Evolutionary conservation across 148 eudicot species (phyloP), one percentile per base, ranked within the genome.

Genomic region (Persicaria tinctoria): DNA sequence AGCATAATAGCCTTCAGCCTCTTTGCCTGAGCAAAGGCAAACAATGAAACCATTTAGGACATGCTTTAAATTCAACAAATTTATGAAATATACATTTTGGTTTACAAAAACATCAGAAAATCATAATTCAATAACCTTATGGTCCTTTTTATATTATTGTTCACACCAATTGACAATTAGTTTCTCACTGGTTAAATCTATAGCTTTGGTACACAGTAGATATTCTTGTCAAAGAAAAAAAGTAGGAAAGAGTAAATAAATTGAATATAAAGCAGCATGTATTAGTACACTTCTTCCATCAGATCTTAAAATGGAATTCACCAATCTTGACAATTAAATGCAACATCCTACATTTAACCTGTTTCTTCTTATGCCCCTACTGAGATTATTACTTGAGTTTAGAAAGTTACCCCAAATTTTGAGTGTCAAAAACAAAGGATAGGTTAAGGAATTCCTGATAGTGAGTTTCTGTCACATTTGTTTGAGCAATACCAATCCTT

Each of bases 1-100:
- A 95, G 87, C 98, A 95, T 95, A 64, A 95, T 85, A 55, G 92
- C 88, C 83, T 90, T 92, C 50, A 95, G 87, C 74, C 92, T 84
- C 81, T 83, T 87, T 74, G 98, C 97, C 98, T 95, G 82, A 44
- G 69, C 59, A 84, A 73, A 74, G 16, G 5, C 18, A 13, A 66
- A 13, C 13, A 8, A 66, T 66, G 70, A 41, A 60, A 23, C 44
- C 4, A 38, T 18, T 60, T 8, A 60, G 68, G 41, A 60, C 68
- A 23, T 60, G 44, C 41, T 20, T 20, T 20, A 20, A 17, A 8
- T 20, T 32, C 5, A 11, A 17, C 4, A 60, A 27, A 60, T 23
- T 23, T 60, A 7, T 11, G 41, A 9, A 9, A 60, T 8, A 9
- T 8, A 23, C 8, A 6, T 18, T 27, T 60, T 60, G 11, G 68